Conservation (phyloP, 2,329 filamentous ascomycete species). For the Microdochium bolleyi region DNA sequence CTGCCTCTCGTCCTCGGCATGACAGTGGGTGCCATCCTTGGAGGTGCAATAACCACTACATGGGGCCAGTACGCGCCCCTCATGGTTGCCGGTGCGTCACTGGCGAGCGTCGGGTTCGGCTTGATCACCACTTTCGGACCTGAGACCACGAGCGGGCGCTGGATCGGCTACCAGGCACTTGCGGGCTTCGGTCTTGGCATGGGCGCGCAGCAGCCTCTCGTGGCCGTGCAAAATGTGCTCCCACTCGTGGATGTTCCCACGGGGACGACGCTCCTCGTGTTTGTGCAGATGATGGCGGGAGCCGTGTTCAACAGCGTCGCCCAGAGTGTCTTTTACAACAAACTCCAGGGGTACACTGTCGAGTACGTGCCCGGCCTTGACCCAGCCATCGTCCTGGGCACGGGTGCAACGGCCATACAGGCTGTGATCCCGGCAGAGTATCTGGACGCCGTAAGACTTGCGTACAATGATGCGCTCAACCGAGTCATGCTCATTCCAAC, state of each 20-base stretch:
- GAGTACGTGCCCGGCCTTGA: slow-evolving; percentile 24
- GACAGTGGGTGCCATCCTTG: slow-evolving; percentile 18
- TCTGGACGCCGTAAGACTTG: slow-evolving; percentile 24
- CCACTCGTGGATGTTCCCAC: slow-evolving; percentile 16
- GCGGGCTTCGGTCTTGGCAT: slow-evolving; percentile 30
- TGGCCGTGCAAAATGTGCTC: slow-evolving; percentile 31
- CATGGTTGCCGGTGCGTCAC: slow-evolving; percentile 23
- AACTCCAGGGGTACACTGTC: slow-evolving; percentile 28
- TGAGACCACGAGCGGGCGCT: slow-evolving; percentile 17
- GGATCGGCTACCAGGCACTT: slow-evolving; percentile 35
- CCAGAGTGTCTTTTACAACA: slow-evolving; percentile 42
- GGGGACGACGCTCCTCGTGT: slow-evolving; percentile 24
- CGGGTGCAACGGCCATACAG: slow-evolving; percentile 28
- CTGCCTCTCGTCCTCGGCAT: slow-evolving; percentile 25
- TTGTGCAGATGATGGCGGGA: slow-evolving; percentile 33
- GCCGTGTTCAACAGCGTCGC: slow-evolving; percentile 42
- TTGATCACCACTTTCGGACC: slow-evolving; percentile 19
- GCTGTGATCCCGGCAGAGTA: slow-evolving; percentile 17
- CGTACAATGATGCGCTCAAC: slow-evolving; percentile 36
- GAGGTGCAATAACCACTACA: slow-evolving; percentile 19
- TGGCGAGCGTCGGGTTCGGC: slow-evolving; percentile 21
- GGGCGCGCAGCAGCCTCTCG: slow-evolving; percentile 30
- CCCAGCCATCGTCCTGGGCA: slow-evolving; percentile 18
- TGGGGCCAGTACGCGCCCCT: slow-evolving; percentile 17
- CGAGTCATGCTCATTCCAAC: slow-evolving; percentile 33